Percentiles rank a stretch among this genome's conserved stretches.
These are phyloP conservation scores for Chaetomium tenue DNA, from an alignment of 495 filamentous ascomycete genomes.

Conservation along the genomic window DNA sequence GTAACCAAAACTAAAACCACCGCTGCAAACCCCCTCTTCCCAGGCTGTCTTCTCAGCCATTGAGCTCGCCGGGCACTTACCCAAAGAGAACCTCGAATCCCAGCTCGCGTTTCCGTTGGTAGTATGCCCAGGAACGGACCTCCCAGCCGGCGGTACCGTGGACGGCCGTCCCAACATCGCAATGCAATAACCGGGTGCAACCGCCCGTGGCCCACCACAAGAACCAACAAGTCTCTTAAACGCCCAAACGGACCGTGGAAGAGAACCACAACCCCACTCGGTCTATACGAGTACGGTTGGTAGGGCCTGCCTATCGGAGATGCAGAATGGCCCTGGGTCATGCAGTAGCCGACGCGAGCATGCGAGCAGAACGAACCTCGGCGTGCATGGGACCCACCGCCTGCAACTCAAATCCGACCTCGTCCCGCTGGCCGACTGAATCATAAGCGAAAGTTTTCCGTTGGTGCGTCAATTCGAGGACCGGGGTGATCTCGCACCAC, in stretches of 20 bases:
- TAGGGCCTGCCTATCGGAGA: constrained; percentile 17
- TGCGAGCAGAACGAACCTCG: background rate
- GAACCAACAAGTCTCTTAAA: background rate
- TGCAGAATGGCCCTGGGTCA: constrained; percentile 6
- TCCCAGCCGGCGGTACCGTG: background rate
- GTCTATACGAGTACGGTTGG: constrained; percentile 1
- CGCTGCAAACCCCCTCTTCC: no score
- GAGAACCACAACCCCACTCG: constrained; percentile 15
- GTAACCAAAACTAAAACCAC: background rate
- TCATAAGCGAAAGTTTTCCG: background rate
- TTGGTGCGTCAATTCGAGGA: background rate
- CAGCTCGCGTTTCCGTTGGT: background rate
- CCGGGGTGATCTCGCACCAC: no score
- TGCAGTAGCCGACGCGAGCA: constrained; percentile 13
- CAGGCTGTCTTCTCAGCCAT: no score
- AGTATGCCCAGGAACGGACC: background rate
- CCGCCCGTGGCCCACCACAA: background rate
- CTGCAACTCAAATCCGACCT: constrained; percentile 5
- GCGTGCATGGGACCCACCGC: background rate
- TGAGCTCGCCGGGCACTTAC: no score
- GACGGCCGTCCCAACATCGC: background rate
- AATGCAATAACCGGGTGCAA: background rate
- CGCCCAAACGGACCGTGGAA: background rate
- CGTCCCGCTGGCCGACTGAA: background rate
- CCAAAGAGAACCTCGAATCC: background rate